Conservation (phyloP, 2,329 filamentous ascomycete species). For the Tolypocladium capitatum region DNA sequence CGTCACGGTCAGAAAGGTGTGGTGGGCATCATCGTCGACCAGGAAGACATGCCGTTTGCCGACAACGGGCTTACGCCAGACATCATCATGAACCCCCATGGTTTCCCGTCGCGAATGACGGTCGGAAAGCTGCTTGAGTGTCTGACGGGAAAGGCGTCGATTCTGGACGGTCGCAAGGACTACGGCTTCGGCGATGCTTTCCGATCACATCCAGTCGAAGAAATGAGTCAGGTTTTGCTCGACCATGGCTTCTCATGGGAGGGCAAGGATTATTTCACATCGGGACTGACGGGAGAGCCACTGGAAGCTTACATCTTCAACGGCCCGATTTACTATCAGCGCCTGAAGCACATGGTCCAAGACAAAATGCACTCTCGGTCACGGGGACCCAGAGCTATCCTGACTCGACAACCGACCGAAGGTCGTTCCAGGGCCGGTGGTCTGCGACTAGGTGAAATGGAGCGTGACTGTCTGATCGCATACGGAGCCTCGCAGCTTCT, state of each 20-base stretch:
- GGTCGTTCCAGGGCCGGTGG: constrained; percentile 87
- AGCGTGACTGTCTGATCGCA: constrained; percentile 93
- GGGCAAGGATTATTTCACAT: constrained; percentile 93
- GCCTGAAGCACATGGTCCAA: constrained; percentile 99
- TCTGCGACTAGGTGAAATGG: constrained; percentile 92
- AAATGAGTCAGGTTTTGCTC: constrained; percentile 77
- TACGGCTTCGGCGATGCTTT: constrained; percentile 74
- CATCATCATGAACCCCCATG: constrained; percentile 99
- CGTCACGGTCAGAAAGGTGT: constrained; percentile 98
- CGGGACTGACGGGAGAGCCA: constrained; percentile 85
- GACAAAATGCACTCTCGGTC: constrained; percentile 98
- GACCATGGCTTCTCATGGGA: constrained; percentile 89
- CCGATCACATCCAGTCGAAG: constrained; percentile 72
- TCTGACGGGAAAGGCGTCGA: constrained; percentile 83
- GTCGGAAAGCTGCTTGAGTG: constrained; percentile 96
- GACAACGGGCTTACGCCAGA: constrained; percentile 86
- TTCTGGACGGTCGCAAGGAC: constrained; percentile 71
- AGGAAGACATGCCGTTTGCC: constrained; percentile 93
- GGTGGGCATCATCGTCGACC: constrained; percentile 88
- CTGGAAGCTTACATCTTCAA: constrained; percentile 96
- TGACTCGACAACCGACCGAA: constrained; percentile 92
- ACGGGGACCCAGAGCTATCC: constrained; percentile 75
- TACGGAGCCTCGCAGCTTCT: constrained; percentile 90
- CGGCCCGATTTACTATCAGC: constrained; percentile 98
- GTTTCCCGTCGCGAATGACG: constrained; percentile 99